Conservation (phyloP, 495 filamentous ascomycete species). For the Penicillium daleae region DNA sequence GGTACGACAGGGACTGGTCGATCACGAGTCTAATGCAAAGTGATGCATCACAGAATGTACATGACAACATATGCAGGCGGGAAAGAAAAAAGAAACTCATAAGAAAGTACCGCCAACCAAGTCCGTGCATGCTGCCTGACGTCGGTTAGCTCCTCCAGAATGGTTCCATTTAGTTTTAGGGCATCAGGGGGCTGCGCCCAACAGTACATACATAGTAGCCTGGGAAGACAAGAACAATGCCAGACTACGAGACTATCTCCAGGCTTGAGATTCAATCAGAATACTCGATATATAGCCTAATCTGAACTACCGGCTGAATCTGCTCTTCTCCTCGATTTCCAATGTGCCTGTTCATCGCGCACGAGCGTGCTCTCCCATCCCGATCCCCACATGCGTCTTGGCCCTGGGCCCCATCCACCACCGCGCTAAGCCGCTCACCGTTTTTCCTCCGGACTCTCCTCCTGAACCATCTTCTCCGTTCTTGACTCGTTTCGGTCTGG, state of each 20-base stretch:
- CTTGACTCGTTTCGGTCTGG: conserved; percentile 9
- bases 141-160: conserved; percentile 8
- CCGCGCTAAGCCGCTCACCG: conserved; percentile 31
- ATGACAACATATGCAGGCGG: neutral
- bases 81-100: neutral
- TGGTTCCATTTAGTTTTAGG: conserved; percentile 6
- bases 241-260: too few relatives aligned
- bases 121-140: conserved; percentile 15
- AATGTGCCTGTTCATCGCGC: neutral
- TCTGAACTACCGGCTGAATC: neutral
- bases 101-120: neutral
- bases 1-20: neutral
- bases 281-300: neutral
- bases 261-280: too few relatives aligned
- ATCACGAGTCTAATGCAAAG: conserved; percentile 3
- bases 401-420: conserved; percentile 23
- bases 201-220: too few relatives aligned
- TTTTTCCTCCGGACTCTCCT: conserved; percentile 23
- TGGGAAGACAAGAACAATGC: too few relatives aligned
- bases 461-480: conserved; percentile 28
- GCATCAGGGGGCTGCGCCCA: conserved; percentile 1
- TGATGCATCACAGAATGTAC: conserved; percentile 4
- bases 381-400: conserved; percentile 17
- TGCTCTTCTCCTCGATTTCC: neutral
- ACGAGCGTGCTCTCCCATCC: neutral